Conservation (phyloP, 192 early-diverging fungal genomes). For the Allomyces macrogynus region DNA sequence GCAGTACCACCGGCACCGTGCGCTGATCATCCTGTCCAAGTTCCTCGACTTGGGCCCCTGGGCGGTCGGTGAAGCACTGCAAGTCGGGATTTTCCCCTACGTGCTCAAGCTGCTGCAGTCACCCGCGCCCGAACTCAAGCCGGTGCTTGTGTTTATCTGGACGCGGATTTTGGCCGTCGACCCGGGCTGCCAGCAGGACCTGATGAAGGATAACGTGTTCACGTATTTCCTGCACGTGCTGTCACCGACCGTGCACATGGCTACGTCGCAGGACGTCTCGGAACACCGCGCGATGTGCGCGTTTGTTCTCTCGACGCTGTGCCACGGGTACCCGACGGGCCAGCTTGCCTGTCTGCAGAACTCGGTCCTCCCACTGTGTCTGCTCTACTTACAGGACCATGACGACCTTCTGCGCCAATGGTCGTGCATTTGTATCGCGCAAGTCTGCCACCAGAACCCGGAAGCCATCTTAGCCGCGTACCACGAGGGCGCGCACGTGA, state of each 20-base stretch:
- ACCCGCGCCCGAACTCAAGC: conserved; percentile 78
- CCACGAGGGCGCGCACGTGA: conserved; percentile 37
- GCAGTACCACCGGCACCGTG: conserved; percentile 82
- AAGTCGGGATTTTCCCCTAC: conserved; percentile 93
- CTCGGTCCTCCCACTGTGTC: conserved; percentile 42
- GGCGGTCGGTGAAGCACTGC: conserved; percentile 81
- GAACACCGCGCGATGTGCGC: conserved; percentile 82
- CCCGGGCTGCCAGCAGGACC: conserved; percentile 63
- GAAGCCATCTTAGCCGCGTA: conserved; percentile 45
- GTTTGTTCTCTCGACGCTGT: conserved; percentile 85
- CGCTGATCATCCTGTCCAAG: conserved; percentile 71
- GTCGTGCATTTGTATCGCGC: conserved; percentile 65
- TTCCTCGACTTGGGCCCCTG: conserved; percentile 83
- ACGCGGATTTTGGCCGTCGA: conserved; percentile 88
- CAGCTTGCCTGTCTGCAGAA: conserved; percentile 65
- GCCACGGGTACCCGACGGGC: conserved; percentile 56
- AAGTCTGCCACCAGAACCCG: conserved; percentile 61
- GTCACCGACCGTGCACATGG: conserved; percentile 42
- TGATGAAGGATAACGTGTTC: conserved; percentile 78
- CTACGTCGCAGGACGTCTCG: conserved; percentile 46
- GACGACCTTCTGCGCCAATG: conserved; percentile 49
- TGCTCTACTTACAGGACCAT: conserved; percentile 48
- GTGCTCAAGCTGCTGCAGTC: conserved; percentile 83
- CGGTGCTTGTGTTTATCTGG: conserved; percentile 93
- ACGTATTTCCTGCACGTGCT: conserved; percentile 84